phyloP scores from a whole-genome alignment of 495 filamentous ascomycete genomes.

The Aspergillus cavernicola region DNA sequence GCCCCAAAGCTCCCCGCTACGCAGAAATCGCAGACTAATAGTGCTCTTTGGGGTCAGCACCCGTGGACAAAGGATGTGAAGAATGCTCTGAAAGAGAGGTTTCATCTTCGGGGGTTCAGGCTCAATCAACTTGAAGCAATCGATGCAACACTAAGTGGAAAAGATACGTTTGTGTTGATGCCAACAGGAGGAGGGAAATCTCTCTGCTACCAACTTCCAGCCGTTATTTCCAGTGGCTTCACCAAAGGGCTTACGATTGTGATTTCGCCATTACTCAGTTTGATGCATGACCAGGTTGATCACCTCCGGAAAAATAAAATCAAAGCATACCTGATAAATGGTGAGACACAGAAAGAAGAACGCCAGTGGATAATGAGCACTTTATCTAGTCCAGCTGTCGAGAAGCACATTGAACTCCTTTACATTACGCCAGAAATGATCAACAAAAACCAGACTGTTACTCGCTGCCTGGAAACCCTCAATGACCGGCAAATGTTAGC shows the following conservation, averaged over 20 bases:
- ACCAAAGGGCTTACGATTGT: slow-evolving; percentile 88
- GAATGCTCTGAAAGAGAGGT: slow-evolving; percentile 69
- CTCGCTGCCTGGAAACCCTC: slow-evolving; percentile 57
- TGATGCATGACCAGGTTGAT: slow-evolving; percentile 94
- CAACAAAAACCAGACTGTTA: slow-evolving; percentile 65
- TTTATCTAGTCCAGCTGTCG: slow-evolving; percentile 57
- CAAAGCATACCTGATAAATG: slow-evolving; percentile 71
- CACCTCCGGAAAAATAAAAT: slow-evolving; percentile 75
- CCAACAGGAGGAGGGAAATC: slow-evolving; percentile 97
- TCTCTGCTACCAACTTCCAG: slow-evolving; percentile 92
- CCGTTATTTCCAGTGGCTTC: slow-evolving; percentile 73
- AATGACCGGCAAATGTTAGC: slow-evolving; percentile 67
- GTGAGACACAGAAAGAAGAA: slow-evolving; percentile 58
- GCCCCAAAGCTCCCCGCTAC: slow-evolving; percentile 24
- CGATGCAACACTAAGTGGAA: slow-evolving; percentile 81
- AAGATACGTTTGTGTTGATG: slow-evolving; percentile 94
- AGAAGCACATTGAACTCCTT: slow-evolving; percentile 72
- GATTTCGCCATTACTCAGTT: slow-evolving; percentile 86
- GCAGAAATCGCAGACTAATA: slow-evolving; percentile 34
- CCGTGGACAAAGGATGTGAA: slow-evolving; percentile 87
- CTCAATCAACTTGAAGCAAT: slow-evolving; percentile 94
- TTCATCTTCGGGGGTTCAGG: slow-evolving; percentile 79
- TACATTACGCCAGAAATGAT: slow-evolving; percentile 98
- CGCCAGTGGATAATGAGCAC: slow-evolving; percentile 56
- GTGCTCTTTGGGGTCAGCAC: slow-evolving; percentile 42